These are phyloP conservation scores for Hypoxylon sp. DNA, from an alignment of 2,329 filamentous ascomycete species.

Conservation along the genomic window DNA sequence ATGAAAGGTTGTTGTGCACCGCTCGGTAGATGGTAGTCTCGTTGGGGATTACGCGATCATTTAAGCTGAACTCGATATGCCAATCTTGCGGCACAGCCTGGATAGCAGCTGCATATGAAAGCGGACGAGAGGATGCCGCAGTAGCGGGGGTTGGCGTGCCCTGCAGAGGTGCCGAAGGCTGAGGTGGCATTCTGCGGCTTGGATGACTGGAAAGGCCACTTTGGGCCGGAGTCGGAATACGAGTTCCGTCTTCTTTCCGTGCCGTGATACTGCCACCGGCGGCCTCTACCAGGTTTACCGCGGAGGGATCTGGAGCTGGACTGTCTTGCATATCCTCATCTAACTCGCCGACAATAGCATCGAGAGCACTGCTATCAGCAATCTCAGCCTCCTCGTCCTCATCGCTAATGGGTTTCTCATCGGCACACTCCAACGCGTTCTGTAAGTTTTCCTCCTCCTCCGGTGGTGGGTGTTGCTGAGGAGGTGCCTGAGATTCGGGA, in stretches of 20 bases:
- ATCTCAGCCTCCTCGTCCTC: constrained; percentile 72
- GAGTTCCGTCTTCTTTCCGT: constrained; percentile 89
- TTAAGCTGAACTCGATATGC: constrained; percentile 95
- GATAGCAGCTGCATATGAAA: constrained; percentile 87
- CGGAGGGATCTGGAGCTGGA: constrained; percentile 80
- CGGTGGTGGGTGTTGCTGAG: constrained; percentile 66
- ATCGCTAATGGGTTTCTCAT: constrained; percentile 85
- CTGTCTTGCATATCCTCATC: constrained; percentile 85
- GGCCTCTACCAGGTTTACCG: constrained; percentile 91
- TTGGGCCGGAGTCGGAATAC: constrained; percentile 84
- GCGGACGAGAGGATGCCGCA: constrained; percentile 69
- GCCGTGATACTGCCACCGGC: constrained; percentile 89
- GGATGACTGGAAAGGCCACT: constrained; percentile 54
- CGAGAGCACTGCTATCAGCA: constrained; percentile 75
- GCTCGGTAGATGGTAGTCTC: constrained; percentile 97
- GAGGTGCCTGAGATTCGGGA: constrained; percentile 62
- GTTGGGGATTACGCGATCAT: constrained; percentile 84
- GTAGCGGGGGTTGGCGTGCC: constrained; percentile 59
- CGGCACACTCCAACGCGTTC: constrained; percentile 87
- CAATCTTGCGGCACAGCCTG: constrained; percentile 88
- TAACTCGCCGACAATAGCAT: constrained; percentile 90
- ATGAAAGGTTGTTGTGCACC: constrained; percentile 73
- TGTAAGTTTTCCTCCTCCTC: constrained; percentile 71
- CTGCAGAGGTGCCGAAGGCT: constrained; percentile 55
- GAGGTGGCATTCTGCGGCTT: constrained; percentile 53